Evolutionary conservation across 495 filamentous ascomycete species (phyloP).

Genomic region (Hypoxylon fuscum): DNA sequence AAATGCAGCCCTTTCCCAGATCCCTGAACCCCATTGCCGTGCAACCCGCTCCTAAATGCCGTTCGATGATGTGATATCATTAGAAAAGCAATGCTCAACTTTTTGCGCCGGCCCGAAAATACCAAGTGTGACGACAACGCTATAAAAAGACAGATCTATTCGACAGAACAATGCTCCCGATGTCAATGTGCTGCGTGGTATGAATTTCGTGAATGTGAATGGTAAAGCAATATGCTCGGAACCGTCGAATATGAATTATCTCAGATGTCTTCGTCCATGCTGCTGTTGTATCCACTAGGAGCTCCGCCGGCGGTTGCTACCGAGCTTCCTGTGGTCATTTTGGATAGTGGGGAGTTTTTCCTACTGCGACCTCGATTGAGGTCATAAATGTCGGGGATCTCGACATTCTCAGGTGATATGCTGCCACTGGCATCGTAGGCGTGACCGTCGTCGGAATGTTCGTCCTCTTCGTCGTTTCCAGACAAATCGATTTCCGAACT

Average conservation of each 20-base stretch:
- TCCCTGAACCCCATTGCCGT: neutral
- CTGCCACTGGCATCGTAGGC: conserved; percentile 29
- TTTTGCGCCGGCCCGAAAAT: conserved; percentile 13
- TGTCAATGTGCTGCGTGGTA: neutral
- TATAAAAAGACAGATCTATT: neutral
- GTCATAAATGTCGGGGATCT: conserved; percentile 10
- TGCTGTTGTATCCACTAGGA: conserved; percentile 52
- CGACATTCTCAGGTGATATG: conserved; percentile 24
- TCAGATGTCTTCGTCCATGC: conserved; percentile 45
- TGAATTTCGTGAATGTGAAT: neutral
- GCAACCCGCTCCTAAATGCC: neutral
- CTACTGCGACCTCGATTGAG: conserved; percentile 8
- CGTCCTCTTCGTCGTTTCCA: conserved; percentile 46
- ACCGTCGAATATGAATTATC: neutral
- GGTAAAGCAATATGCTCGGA: neutral
- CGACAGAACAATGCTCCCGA: neutral
- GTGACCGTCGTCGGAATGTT: conserved; percentile 42
- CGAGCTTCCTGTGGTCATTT: conserved; percentile 50
- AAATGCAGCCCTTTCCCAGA: too few relatives aligned
- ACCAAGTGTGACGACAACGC: neutral
- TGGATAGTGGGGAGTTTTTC: conserved; percentile 14
- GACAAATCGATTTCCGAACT: conserved; percentile 42
- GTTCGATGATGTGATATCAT: conserved; percentile 6
- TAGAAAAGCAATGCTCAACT: neutral
- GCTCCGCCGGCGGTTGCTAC: conserved; percentile 55